Base-by-base conservation (phyloP, 1,284 basidiomycete species). In the Cystobasidium slooffiae region DNA sequence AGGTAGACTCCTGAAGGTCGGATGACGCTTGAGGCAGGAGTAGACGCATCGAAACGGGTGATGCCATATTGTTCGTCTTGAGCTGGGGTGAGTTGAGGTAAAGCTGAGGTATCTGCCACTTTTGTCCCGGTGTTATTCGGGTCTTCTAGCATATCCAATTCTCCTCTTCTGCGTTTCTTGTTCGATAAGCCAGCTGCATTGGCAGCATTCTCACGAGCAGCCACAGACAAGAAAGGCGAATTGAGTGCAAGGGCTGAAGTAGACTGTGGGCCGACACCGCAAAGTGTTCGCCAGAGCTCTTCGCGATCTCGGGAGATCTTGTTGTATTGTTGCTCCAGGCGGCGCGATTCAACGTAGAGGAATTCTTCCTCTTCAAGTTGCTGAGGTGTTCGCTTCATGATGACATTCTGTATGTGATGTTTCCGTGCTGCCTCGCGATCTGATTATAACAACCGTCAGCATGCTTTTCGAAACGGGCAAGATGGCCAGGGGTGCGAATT, bases 311-410 rank as follows among this genome's bases (percentile, higher is more conserved):
- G 88, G 78, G 91, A 90, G 84, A 97, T 97, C 73, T 87, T 88
- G 58, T 90, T 87, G 82, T 97, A 94, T 78, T 88, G 93, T 83
- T 98, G 96, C 81, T 98, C 95, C 65, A 99, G 87, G 12, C 93
- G 88, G 80, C 96, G 94, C 65, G 97, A 88, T 82, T 99, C 95
- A 77, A 98, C 85, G 83, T 94, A 99, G 0, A 99, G 86, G 4
- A 94, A 92, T 80, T 98, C 95, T 85, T 99, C 97, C 81, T 99
- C 96, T 9, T 90, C 90, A 53, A 97, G 89, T 83, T 98, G 93
- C 68, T 92, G 89, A 0, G 90, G 87, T 0, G 94, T 93, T 10
- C 96, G 89, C 73, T 88, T 88, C 82, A 96, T 92, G 14, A 99
- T 87, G 18, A 62, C n/a, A 75, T 90, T 91, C 1, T 87, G 85